Evolutionary conservation across 176 grass and related monocot species (phyloP), one percentile per base, ranked within the genome.

Genomic region (Bonia amplexicaulis): DNA sequence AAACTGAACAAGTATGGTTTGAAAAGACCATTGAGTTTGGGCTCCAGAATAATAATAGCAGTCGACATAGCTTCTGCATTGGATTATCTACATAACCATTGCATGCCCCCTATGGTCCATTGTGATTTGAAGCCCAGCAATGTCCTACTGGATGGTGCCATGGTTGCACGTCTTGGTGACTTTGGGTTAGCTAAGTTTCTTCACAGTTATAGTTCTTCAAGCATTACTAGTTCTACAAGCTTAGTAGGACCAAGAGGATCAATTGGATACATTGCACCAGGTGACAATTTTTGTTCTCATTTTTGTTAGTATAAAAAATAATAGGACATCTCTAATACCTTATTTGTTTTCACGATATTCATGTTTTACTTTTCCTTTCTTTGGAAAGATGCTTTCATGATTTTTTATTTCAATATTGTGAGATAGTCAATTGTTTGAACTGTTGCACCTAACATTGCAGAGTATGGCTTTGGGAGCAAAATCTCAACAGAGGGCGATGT

Each of bases 101-200:
- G 81, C 25, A n/a, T 77, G 2, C 80, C 71, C 2, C 90, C 86
- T 20, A 42, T 92, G 17, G 90, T 54, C 35, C 87, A 92, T 31
- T 92, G 90, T 84, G 90, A 87, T 84, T 59, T 92, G 42, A 92
- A 92, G 44, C 84, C 84, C 9, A 80, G 80, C 55, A 92, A 92
- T 76, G 42, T 92, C 31, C 84, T 92, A 15, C 55, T 92, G 1
- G 80, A 90, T 57, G 65, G 61, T 47, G 62, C 6, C 19, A 84
- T 90, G 80, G 63, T 5, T 45, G 90, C 90, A n/a, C 70, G 66
- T 80, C 79, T 92, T 16, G 53, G 40, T 6, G 87, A 92, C 58
- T 92, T 90, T 0, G 87, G 90, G 7, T 33, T 92, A 23, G 66
- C 84, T 8, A 90, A 81, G 61, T 87, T 90, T 33, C 57, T 84